phyloP scores from a whole-genome alignment of 805 yeast species.

The Metschnikowia henanensis region DNA sequence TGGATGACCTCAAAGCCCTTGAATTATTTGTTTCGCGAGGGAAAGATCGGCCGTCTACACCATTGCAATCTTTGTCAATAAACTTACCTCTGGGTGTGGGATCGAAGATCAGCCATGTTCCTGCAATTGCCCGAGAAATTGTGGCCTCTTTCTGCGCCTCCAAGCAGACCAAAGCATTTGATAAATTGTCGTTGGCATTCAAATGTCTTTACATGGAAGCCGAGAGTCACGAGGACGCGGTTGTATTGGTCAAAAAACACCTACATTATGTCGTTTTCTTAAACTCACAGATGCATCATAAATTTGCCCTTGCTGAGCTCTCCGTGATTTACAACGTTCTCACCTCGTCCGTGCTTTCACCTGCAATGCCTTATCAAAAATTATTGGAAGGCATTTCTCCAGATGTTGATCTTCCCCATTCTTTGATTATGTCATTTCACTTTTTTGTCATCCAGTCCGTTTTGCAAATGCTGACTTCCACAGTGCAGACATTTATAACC shows the following conservation, averaged over 20 bases:
- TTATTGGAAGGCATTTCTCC: constrained; percentile 10
- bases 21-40: neutral
- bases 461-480: constrained; percentile 15
- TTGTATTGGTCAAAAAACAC: constrained; percentile 12
- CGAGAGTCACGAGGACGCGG: neutral
- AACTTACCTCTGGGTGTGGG: constrained; percentile 1
- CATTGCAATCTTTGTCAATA: constrained; percentile 1
- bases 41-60: neutral
- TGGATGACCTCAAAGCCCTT: neutral
- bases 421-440: constrained; percentile 12
- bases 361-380: neutral
- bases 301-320: constrained; percentile 14
- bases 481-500: constrained; percentile 8
- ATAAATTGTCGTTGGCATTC: constrained; percentile 14
- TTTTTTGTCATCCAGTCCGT: constrained; percentile 19
- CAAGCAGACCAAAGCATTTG: constrained; percentile 1
- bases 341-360: constrained; percentile 4
- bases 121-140: constrained; percentile 5
- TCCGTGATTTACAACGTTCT: constrained; percentile 13
- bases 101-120: neutral
- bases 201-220: constrained; percentile 10
- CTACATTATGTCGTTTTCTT: constrained; percentile 14
- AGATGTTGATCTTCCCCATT: neutral
- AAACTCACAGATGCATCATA: constrained; percentile 7
- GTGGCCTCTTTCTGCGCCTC: constrained; percentile 7